A percentile compares a stretch with the other conserved stretches of the same genome.
Evolutionary conservation across 768 basidiomycete genomes (phyloP).

Genomic region (Lentinula raphanica): DNA sequence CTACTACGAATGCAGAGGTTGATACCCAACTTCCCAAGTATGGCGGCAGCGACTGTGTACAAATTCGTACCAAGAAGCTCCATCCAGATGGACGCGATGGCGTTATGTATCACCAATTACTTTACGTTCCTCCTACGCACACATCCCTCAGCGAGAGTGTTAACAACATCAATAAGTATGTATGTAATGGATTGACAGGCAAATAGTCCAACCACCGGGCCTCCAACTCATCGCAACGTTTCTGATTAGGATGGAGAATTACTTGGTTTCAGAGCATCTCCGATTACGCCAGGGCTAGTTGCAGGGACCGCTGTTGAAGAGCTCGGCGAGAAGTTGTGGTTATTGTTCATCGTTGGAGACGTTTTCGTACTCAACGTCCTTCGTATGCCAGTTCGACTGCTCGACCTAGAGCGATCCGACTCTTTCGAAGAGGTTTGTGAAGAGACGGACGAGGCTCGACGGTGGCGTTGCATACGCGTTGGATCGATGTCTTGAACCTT

Average conservation of each 20-base stretch:
- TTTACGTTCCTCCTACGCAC: too few species aligned
- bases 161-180: too few species aligned
- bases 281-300: neutral
- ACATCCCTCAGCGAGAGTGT: too few species aligned
- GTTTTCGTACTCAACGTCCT: constrained; percentile 2
- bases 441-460: constrained; percentile 71
- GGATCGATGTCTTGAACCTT: constrained; percentile 75
- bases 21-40: too few species aligned
- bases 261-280: neutral
- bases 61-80: too few species aligned
- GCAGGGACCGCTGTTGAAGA: neutral
- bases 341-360: neutral
- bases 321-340: neutral
- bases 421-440: constrained; percentile 40
- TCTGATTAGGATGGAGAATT: neutral
- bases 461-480: constrained; percentile 70
- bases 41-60: too few species aligned
- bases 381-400: constrained; percentile 34
- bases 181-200: too few species aligned
- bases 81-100: too few species aligned
- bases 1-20: too few species aligned
- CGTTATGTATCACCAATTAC: too few species aligned
- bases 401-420: constrained; percentile 30
- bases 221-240: too few species aligned
- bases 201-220: too few species aligned